Conservation (phyloP, 179 eudicot species). For the Beta macrorhiza region DNA sequence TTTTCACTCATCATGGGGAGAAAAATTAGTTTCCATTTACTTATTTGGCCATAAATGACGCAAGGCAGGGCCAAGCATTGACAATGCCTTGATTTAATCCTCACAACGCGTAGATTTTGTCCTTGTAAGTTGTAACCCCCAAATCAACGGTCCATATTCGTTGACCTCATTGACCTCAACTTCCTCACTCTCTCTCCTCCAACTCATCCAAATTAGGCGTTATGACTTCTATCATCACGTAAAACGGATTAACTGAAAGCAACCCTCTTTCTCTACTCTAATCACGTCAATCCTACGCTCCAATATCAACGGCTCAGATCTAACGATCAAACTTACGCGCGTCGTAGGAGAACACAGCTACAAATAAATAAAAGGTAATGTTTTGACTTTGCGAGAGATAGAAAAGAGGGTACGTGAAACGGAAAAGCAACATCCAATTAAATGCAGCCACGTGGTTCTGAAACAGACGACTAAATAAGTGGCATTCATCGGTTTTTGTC, state of each 20-base stretch:
- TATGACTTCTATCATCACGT: conserved; percentile 28
- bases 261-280: not conserved
- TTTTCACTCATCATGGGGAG: conserved; percentile 2
- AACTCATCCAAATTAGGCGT: not conserved
- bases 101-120: conserved; percentile 23
- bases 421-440: conserved; percentile 25
- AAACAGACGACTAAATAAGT: conserved; percentile 48
- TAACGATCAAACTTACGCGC: not conserved
- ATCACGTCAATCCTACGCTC: not conserved
- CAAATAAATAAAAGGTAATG: not conserved
- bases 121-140: conserved; percentile 26
- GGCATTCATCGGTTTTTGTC: conserved; percentile 63
- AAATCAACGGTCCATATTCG: conserved; percentile 36
- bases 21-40: not conserved
- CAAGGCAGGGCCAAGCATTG: conserved; percentile 26
- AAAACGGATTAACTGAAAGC: not conserved
- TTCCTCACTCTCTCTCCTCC: not conserved
- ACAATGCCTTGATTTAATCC: conserved; percentile 13
- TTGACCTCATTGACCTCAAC: conserved; percentile 34
- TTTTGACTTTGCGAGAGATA: conserved; percentile 26
- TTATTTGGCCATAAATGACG: not conserved
- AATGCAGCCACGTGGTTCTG: conserved; percentile 39
- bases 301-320: not conserved
- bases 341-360: not conserved
- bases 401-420: conserved; percentile 26